Conservation (phyloP, 176 grass and related monocot genomes). For the Oryza glumipatula region DNA sequence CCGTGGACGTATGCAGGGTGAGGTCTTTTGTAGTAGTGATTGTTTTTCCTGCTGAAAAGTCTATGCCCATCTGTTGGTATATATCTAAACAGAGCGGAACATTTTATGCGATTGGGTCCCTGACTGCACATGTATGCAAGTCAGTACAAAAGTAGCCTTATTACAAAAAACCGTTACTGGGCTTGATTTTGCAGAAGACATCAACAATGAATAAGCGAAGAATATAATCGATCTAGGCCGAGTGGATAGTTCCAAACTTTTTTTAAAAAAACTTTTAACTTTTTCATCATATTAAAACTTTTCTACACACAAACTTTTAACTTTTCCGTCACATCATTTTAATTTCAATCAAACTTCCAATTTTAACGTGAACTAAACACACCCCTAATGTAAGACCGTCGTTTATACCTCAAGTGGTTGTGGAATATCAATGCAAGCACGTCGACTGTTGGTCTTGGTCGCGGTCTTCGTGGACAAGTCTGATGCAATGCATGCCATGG, state of each 20-base stretch:
- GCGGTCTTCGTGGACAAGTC: background rate
- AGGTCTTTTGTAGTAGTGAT: slow-evolving; percentile 10
- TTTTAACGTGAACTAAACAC: too few species aligned
- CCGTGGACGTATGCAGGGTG: background rate
- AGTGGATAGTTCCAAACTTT: too few species aligned
- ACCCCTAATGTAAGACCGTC: accelerated
- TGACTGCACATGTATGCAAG: background rate
- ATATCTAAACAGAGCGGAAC: too few species aligned
- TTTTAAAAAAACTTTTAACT: too few species aligned
- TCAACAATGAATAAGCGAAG: too few species aligned
- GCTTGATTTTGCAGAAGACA: background rate
- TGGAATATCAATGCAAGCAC: background rate
- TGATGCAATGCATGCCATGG: background rate
- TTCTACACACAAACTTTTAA: too few species aligned
- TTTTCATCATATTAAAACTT: too few species aligned
- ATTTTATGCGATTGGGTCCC: background rate
- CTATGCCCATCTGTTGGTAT: background rate
- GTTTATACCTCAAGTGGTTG: background rate
- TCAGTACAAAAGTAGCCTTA: background rate
- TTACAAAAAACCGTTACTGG: background rate
- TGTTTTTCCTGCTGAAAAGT: background rate
- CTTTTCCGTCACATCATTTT: too few species aligned
- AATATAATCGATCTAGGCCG: background rate
- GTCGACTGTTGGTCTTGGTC: background rate
- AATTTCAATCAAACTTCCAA: too few species aligned